Evolutionary conservation across 305 asterid genomes (phyloP).

Genomic region (Ajuga reptans): DNA sequence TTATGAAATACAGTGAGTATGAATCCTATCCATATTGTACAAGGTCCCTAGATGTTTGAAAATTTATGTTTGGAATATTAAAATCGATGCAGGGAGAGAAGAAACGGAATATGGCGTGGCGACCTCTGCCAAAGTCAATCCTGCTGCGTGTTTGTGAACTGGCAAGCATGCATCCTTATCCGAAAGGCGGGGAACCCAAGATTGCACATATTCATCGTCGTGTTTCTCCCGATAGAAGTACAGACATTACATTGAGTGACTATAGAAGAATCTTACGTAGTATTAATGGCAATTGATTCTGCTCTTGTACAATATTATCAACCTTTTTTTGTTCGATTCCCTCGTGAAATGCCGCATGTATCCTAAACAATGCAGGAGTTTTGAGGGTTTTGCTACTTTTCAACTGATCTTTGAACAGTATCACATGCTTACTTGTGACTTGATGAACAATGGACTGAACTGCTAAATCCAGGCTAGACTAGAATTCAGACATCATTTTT

Average conservation of each 20-base stretch:
- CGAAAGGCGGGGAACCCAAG: constrained; percentile 50
- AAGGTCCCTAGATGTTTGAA: neutral
- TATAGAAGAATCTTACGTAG: constrained; percentile 45
- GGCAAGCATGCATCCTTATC: constrained; percentile 63
- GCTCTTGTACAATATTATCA: neutral
- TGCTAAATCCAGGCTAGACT: neutral
- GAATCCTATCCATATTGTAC: neutral
- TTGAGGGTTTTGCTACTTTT: neutral
- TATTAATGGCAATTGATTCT: constrained; percentile 35
- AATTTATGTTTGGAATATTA: neutral
- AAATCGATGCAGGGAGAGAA: constrained; percentile 50
- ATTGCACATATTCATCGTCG: constrained; percentile 16
- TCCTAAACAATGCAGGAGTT: neutral
- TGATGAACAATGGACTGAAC: neutral
- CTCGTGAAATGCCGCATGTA: neutral
- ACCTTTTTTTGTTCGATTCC: neutral
- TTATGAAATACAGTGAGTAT: neutral
- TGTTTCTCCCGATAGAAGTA: constrained; percentile 33
- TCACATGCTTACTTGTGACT: neutral
- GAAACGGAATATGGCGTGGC: constrained; percentile 74
- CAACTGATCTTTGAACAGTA: constrained; percentile 1
- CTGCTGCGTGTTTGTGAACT: constrained; percentile 61
- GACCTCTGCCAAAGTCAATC: constrained; percentile 69
- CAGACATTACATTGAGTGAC: constrained; percentile 44
- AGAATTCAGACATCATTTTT: neutral